A percentile compares a stretch with the other conserved stretches of the same genome.
Evolutionary conservation across 768 basidiomycete genomes (phyloP).

Genomic region (Lyophyllum decastes): DNA sequence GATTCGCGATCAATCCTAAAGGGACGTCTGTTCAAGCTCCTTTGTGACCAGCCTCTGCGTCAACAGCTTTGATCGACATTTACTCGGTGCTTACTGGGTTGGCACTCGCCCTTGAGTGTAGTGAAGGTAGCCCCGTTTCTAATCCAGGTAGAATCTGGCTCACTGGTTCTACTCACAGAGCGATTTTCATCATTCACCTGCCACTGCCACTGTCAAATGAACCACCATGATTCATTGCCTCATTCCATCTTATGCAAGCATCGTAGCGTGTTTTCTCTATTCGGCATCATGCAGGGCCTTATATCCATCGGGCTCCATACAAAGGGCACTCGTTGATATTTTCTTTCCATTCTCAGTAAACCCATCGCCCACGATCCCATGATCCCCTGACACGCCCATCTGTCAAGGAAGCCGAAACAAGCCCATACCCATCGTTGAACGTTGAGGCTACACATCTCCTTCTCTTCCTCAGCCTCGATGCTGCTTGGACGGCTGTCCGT

Average conservation of each 20-base stretch:
- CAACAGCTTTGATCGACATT: no score
- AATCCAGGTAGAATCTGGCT: background rate
- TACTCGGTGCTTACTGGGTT: no score
- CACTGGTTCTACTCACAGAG: background rate
- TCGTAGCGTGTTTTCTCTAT: background rate
- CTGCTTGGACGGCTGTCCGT: slow-evolving; percentile 4
- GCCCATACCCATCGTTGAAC: background rate
- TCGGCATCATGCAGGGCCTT: background rate
- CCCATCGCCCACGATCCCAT: background rate
- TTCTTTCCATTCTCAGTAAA: background rate
- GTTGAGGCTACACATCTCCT: background rate
- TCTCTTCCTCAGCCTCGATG: slow-evolving; percentile 1
- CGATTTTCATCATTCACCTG: no score
- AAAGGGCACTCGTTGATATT: no score
- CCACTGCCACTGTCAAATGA: no score
- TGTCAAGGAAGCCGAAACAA: background rate
- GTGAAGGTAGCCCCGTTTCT: background rate
- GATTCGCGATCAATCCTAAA: no score
- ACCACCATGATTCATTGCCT: no score
- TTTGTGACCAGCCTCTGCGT: no score
- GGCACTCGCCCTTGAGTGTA: background rate
- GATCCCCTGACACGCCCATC: background rate
- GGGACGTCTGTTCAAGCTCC: no score
- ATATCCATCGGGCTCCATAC: no score
- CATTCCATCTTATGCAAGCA: background rate